A percentile compares a stretch with the other conserved stretches of the same genome.
phyloP scores from a whole-genome alignment of 345 rosid genomes.

The Rhizophora mangle region DNA sequence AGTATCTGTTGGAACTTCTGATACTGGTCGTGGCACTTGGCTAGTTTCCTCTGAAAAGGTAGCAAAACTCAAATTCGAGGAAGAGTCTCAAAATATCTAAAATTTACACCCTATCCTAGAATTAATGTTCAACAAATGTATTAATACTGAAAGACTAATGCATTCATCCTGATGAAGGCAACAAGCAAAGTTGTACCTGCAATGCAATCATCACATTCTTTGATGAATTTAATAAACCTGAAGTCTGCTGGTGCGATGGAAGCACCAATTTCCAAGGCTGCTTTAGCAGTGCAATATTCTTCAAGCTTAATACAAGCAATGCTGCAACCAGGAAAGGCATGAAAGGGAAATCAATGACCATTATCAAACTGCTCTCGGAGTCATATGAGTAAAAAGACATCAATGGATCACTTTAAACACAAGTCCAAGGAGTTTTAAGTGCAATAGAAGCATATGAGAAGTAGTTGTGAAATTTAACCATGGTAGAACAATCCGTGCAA shows the following conservation, averaged over 20 bases:
- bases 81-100: no score
- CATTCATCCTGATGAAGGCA: no score
- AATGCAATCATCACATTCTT: constrained; percentile 60
- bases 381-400: no score
- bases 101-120: no score
- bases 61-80: background rate
- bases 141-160: no score
- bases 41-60: constrained; percentile 40
- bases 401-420: no score
- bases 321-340: constrained; percentile 30
- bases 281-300: constrained; percentile 81
- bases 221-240: constrained; percentile 65
- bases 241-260: constrained; percentile 50
- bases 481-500: no score
- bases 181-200: constrained; percentile 36
- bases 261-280: constrained; percentile 69
- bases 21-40: constrained; percentile 20
- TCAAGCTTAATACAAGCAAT: constrained; percentile 86
- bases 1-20: constrained; percentile 21
- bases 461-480: no score
- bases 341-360: background rate
- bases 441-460: no score
- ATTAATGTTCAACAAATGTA: no score
- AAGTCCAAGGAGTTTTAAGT: no score
- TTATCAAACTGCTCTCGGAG: no score